Base-by-base conservation (phyloP, 2,329 filamentous ascomycete species). In the Scytalidium lignicola region DNA sequence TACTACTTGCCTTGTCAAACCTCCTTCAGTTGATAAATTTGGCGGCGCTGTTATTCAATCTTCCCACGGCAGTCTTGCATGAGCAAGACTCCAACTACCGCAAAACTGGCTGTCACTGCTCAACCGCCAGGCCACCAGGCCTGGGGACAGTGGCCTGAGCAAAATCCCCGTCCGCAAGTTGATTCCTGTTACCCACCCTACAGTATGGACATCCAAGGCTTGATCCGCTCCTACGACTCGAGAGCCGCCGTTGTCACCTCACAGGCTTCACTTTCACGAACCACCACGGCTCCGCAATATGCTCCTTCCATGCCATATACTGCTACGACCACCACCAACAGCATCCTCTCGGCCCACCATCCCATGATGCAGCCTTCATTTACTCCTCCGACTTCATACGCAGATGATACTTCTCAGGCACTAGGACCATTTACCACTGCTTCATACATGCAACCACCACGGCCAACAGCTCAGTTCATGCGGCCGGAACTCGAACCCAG, bases 131-230 rank as follows among this genome's bases (percentile, higher is more conserved):
- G 67, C 55, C 67, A 72, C 55, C 67, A 72, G 47, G 69, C 66
- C 66, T 83, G 80, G 80, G 74, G 70, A 58, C 76, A 76, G 74
- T 66, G 72, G 55, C 65, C 74, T 51, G 76, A 79, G 40, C 71
- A 78, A 41, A 67, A 67, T 41, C 55, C 47, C 18, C 57, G 55
- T 10, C 59, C 56, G 29, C 46, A 50, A 3, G 46, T 58, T 41
- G 55, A 60, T 20, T 51, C 49, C 18, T 63, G 50, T 41, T 37
- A 37, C n/a, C 7, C 10, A 5, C n/a, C 32, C 8, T 64, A 62
- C 51, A 41, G 53, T 13, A 74, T 80, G 69, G 74, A 75, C 43
- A 58, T 68, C 21, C 66, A 70, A 17, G 61, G 65, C 20, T 67
- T 79, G 55, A 66, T 80, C 55, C 67, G 70, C 12, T 51, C 56